These are phyloP conservation scores for Aspergillus transmontanensis DNA, from an alignment of 2,329 filamentous ascomycete genomes.

Conservation along the genomic window DNA sequence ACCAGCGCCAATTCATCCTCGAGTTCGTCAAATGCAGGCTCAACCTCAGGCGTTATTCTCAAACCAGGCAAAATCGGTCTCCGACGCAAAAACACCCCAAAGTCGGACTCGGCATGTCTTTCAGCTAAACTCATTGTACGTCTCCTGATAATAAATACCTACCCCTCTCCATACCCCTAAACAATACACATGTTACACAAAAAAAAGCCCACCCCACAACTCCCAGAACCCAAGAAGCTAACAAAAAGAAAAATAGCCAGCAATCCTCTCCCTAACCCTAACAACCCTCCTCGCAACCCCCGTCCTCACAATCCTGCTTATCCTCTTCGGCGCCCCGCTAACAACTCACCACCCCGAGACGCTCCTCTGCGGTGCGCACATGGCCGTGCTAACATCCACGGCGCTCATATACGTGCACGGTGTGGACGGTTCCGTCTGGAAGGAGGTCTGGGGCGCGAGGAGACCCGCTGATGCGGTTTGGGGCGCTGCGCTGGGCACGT, in stretches of 20 bases:
- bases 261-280: constrained; percentile 67
- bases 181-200: neutral
- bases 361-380: constrained; percentile 75
- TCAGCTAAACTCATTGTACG: constrained; percentile 31
- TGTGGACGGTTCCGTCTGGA: constrained; percentile 71
- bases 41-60: neutral
- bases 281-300: constrained; percentile 57
- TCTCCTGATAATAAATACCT: neutral
- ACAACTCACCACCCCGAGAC: constrained; percentile 81
- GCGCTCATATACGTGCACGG: constrained; percentile 86
- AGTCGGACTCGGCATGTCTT: neutral
- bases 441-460: constrained; percentile 66
- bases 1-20: neutral
- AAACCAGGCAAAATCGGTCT: constrained; percentile 23
- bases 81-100: constrained; percentile 17
- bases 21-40: no score
- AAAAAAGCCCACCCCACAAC: neutral
- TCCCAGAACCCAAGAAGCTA: neutral
- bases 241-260: constrained; percentile 55
- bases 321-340: constrained; percentile 90
- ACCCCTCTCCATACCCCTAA: neutral
- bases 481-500: constrained; percentile 75
- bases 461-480: constrained; percentile 82
- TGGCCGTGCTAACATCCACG: constrained; percentile 75
- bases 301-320: constrained; percentile 62